Evolutionary conservation across 768 basidiomycete species (phyloP).

Genomic region (Auricularia auricula-judae): DNA sequence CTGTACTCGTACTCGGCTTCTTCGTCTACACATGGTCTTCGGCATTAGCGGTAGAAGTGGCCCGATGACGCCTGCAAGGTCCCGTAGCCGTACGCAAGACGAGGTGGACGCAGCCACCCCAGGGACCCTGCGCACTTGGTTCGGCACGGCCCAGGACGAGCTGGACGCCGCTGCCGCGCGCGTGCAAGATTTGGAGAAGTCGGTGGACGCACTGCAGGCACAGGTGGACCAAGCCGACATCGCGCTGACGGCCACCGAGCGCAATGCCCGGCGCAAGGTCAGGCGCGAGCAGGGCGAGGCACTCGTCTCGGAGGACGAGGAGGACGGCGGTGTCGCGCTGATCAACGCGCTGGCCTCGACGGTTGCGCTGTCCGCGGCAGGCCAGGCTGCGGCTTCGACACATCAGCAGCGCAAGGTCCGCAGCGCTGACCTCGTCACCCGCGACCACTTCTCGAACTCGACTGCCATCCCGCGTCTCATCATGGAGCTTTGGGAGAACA

Average conservation of each 20-base stretch:
- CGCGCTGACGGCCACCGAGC: not conserved
- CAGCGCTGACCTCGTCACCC: not conserved
- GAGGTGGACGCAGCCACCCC: too few relatives aligned
- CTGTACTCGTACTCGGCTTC: too few relatives aligned
- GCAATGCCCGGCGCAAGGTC: not conserved
- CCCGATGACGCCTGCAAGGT: too few relatives aligned
- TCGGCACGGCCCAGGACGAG: too few relatives aligned
- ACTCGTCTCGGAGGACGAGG: not conserved
- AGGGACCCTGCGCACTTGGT: too few relatives aligned
- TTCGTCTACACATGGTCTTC: too few relatives aligned
- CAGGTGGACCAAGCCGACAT: not conserved
- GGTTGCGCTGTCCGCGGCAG: not conserved
- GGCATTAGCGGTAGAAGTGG: too few relatives aligned
- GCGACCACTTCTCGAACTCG: not conserved
- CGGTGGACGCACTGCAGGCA: not conserved
- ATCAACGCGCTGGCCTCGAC: not conserved
- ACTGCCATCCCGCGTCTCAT: not conserved
- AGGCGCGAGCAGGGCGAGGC: not conserved
- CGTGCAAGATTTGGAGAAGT: not conserved
- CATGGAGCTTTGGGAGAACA: not conserved
- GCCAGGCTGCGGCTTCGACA: not conserved
- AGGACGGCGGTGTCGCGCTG: not conserved
- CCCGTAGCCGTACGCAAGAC: too few relatives aligned
- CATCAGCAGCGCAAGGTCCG: not conserved
- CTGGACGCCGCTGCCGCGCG: not conserved